These are phyloP conservation scores for Penicillium subrubescens DNA, from an alignment of 495 filamentous ascomycete genomes.

Conservation along the genomic window DNA sequence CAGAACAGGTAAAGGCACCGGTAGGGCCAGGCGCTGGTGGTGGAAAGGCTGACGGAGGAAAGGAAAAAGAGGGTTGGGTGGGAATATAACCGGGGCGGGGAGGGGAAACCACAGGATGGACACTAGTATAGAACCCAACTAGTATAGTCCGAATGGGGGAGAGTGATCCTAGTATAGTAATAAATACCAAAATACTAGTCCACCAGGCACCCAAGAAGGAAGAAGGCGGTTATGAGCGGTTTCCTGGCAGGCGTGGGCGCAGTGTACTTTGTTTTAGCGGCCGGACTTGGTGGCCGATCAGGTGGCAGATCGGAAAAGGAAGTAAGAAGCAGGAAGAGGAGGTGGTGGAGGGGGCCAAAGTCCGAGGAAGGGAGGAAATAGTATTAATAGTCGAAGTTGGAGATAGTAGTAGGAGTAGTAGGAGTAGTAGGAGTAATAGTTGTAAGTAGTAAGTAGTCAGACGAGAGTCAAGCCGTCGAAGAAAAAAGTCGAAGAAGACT, in stretches of 20 bases:
- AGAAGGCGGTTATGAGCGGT: neutral
- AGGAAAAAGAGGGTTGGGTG: neutral
- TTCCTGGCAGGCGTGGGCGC: neutral
- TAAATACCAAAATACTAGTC: neutral
- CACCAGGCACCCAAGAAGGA: neutral
- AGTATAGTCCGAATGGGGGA: neutral
- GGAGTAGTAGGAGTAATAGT: neutral
- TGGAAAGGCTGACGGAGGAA: neutral
- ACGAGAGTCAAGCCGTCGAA: neutral
- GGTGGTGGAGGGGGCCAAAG: neutral
- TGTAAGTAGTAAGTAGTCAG: neutral
- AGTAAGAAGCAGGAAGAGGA: neutral
- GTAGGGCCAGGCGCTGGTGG: slow-evolving; percentile 2
- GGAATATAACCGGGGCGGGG: slow-evolving; percentile 12
- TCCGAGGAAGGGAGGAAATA: neutral
- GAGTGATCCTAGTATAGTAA: neutral
- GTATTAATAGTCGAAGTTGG: too few relatives aligned
- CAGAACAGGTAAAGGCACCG: slow-evolving; percentile 2
- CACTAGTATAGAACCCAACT: neutral
- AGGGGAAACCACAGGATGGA: neutral
- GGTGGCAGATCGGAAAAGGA: neutral
- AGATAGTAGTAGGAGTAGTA: too few relatives aligned
- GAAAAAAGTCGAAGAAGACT: slow-evolving; percentile 2
- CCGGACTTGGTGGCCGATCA: neutral
- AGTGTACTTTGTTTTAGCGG: neutral